These are phyloP conservation scores for Fusarium ambrosium DNA, from an alignment of 2,329 filamentous ascomycete species.

Conservation along the genomic window DNA sequence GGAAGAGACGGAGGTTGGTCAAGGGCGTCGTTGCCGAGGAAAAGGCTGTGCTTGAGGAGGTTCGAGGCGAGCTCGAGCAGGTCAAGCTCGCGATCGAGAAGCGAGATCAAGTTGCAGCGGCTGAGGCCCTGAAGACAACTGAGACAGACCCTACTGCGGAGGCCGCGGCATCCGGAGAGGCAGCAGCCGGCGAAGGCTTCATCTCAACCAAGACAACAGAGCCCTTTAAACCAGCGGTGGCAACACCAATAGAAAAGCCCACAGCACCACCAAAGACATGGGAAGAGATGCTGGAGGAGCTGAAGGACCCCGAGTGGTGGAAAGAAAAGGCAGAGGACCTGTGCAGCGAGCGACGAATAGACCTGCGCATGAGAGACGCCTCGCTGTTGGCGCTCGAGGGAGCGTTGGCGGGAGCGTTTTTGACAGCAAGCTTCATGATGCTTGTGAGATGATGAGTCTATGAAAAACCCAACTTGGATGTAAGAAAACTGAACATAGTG, in stretches of 20 bases:
- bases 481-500: constrained; percentile 28
- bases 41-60: constrained; percentile 67
- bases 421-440: constrained; percentile 68
- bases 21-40: constrained; percentile 86
- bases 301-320: constrained; percentile 61
- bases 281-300: constrained; percentile 59
- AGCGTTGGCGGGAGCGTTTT: constrained; percentile 73
- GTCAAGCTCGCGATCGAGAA: constrained; percentile 50
- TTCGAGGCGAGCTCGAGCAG: constrained; percentile 58
- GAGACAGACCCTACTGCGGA: constrained; percentile 15
- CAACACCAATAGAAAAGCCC: constrained; percentile 10
- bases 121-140: constrained; percentile 20
- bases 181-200: constrained; percentile 4
- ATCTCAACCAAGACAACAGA: constrained; percentile 7
- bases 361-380: constrained; percentile 76
- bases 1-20: constrained; percentile 85
- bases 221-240: constrained; percentile 19
- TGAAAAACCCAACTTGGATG: constrained; percentile 29
- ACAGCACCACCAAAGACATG: constrained; percentile 50
- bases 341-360: constrained; percentile 74
- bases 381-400: constrained; percentile 79
- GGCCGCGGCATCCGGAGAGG: constrained; percentile 20
- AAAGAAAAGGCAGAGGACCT: constrained; percentile 67
- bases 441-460: constrained; percentile 50
- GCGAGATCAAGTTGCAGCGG: constrained; percentile 38